Conservation (phyloP, 805 yeast species). For the Lachancea nothofagi region DNA sequence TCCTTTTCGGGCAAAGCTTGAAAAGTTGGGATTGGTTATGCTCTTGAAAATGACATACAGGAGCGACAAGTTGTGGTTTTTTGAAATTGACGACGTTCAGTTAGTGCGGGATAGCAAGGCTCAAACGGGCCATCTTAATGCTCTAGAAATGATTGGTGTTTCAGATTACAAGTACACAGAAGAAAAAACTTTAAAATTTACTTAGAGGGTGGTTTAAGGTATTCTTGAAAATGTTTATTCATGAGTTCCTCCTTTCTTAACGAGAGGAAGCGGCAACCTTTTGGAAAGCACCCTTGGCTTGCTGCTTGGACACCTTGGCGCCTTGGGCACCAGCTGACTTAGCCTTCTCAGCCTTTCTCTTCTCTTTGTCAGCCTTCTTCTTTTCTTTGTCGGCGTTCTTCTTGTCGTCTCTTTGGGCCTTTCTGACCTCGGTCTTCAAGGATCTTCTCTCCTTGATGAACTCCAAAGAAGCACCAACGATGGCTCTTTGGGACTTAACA, state of each 20-base stretch:
- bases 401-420: conserved; percentile 94
- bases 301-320: conserved; percentile 85
- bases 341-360: conserved; percentile 93
- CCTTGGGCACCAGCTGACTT: conserved; percentile 72
- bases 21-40: neutral
- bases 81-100: too few relatives aligned
- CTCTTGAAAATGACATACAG: neutral
- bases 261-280: conserved; percentile 96
- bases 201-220: too few relatives aligned
- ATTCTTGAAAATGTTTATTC: conserved; percentile 3
- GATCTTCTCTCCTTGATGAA: conserved; percentile 97
- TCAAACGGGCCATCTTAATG: neutral
- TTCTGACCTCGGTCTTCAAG: conserved; percentile 94
- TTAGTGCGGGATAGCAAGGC: too few relatives aligned
- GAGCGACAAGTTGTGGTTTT: conserved; percentile 1
- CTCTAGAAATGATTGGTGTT: conserved; percentile 3
- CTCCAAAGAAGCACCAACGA: conserved; percentile 98
- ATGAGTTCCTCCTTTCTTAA: conserved; percentile 39
- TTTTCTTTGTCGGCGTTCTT: conserved; percentile 76
- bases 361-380: conserved; percentile 87
- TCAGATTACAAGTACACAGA: conserved; percentile 11
- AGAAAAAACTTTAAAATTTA: conserved; percentile 9
- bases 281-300: conserved; percentile 96
- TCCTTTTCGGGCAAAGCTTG: conserved; percentile 2
- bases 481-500: conserved; percentile 97